A percentile compares a stretch with the other conserved stretches of the same genome.
phyloP scores from a whole-genome alignment of 2,329 filamentous ascomycete genomes.

The Aspergillus uvarum region DNA sequence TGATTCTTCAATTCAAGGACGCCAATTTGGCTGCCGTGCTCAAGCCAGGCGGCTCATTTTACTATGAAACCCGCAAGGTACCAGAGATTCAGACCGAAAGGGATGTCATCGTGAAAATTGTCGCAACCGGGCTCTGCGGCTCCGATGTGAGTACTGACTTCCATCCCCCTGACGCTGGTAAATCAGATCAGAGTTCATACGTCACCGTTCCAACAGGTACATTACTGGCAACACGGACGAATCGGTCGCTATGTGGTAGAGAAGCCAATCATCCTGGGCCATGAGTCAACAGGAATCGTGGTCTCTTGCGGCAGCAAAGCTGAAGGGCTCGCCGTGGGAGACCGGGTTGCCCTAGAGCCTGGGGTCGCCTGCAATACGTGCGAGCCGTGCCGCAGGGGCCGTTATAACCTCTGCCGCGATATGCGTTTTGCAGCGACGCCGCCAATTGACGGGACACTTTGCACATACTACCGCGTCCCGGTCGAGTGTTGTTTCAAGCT shows the following conservation, averaged over 20 bases:
- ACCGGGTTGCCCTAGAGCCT: conserved; percentile 73
- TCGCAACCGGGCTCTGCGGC: conserved; percentile 83
- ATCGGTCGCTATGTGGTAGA: conserved; percentile 39
- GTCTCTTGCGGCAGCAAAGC: conserved; percentile 57
- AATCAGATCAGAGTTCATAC: background rate
- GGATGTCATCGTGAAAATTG: conserved; percentile 73
- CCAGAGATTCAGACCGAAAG: conserved; percentile 40
- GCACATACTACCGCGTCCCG: conserved; percentile 76
- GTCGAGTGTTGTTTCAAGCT: conserved; percentile 88
- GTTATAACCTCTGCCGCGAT: conserved; percentile 81
- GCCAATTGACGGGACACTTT: conserved; percentile 79
- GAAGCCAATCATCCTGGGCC: conserved; percentile 53
- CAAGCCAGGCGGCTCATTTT: conserved; percentile 22
- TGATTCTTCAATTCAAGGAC: background rate
- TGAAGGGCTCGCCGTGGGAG: conserved; percentile 57
- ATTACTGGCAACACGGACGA: conserved; percentile 42
- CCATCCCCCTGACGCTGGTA: background rate
- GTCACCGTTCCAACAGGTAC: conserved; percentile 25
- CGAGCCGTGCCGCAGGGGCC: conserved; percentile 68
- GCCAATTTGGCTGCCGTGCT: conserved; percentile 20
- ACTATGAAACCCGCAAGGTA: conserved; percentile 21
- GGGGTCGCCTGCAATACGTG: conserved; percentile 71
- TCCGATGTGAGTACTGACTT: conserved; percentile 60
- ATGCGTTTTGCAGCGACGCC: conserved; percentile 91
- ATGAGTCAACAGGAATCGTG: conserved; percentile 68